Evolutionary conservation across 306 rosid genomes (phyloP).

Genomic region (Medicago lupulina): DNA sequence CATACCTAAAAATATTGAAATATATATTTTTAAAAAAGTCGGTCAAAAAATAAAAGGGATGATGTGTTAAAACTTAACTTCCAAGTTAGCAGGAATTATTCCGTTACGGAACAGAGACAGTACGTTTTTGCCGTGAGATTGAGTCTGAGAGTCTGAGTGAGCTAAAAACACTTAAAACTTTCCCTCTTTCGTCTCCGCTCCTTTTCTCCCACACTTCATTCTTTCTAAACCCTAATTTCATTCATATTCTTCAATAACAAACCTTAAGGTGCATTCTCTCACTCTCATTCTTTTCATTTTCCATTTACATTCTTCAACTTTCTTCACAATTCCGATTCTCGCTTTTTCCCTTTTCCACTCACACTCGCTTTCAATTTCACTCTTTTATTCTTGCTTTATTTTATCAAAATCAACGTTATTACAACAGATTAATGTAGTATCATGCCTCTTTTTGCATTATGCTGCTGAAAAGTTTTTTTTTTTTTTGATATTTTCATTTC

Average conservation of each 20-base stretch:
- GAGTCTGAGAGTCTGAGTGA: too few species aligned
- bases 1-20: too few species aligned
- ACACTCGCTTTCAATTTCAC: background rate
- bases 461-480: background rate
- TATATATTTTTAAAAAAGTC: too few species aligned
- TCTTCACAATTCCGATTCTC: constrained; percentile 10
- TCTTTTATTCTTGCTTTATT: background rate
- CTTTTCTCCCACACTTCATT: too few species aligned
- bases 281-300: background rate
- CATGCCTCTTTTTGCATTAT: background rate
- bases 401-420: background rate
- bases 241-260: background rate
- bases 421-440: background rate
- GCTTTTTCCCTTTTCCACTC: background rate
- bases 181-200: too few species aligned
- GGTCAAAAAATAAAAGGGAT: too few species aligned
- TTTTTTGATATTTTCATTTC: background rate
- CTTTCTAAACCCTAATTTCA: background rate
- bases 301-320: background rate
- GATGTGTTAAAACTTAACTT: too few species aligned
- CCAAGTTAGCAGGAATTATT: too few species aligned
- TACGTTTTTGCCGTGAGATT: too few species aligned
- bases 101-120: too few species aligned
- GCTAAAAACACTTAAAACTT: too few species aligned
- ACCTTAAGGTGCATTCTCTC: background rate